Evolutionary conservation across 805 yeast genomes (phyloP).

Genomic region (Candida ipomoeae): DNA sequence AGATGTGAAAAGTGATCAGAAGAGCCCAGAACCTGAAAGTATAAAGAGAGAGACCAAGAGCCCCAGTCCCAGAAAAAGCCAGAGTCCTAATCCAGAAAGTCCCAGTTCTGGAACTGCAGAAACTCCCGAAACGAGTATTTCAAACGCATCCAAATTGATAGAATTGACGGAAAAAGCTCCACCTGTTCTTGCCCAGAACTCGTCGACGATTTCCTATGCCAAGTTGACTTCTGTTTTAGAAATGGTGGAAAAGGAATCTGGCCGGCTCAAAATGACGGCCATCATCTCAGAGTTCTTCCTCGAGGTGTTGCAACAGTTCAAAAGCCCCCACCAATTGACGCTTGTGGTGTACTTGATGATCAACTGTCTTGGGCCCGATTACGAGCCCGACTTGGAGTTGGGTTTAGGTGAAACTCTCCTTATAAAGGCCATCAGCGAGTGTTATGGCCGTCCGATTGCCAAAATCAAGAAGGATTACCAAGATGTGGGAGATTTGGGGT

Average conservation of each 20-base stretch:
- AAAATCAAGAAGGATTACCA: conserved; percentile 73
- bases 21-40: neutral
- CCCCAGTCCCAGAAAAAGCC: neutral
- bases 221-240: conserved; percentile 65
- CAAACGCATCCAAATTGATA: conserved; percentile 13
- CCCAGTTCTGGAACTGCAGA: neutral
- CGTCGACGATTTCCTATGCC: conserved; percentile 28
- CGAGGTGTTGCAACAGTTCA: conserved; percentile 49
- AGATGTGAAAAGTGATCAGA: neutral
- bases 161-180: conserved; percentile 12
- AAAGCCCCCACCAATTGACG: conserved; percentile 46
- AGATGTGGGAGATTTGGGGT: conserved; percentile 84
- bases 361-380: conserved; percentile 91
- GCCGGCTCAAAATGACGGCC: conserved; percentile 77
- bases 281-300: conserved; percentile 69
- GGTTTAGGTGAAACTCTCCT: conserved; percentile 90
- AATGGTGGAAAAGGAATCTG: conserved; percentile 72
- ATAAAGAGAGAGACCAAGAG: neutral
- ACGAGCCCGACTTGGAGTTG: conserved; percentile 82
- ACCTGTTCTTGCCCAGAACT: conserved; percentile 5
- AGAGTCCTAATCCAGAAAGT: neutral
- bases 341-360: conserved; percentile 80
- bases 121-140: too few species aligned
- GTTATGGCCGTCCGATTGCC: conserved; percentile 75
- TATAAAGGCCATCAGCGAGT: conserved; percentile 82